Base-by-base conservation (phyloP, 2,329 filamentous ascomycete species). In the Chaetomiaceae sp. region DNA sequence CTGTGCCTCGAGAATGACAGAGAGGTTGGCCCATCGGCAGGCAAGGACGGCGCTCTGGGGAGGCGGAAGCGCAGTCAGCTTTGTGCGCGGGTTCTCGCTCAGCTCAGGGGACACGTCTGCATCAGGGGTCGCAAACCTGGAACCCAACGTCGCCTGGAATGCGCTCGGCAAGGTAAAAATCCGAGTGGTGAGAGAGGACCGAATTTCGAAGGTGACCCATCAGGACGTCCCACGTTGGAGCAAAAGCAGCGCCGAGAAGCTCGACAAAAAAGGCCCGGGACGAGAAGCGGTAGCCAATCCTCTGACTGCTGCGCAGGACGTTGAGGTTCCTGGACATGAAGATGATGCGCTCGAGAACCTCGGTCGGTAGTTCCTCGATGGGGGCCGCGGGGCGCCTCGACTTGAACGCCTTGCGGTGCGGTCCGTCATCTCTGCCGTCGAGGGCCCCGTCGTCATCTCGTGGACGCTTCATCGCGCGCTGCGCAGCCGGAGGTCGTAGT, bases 321-420 rank as follows among this genome's bases (percentile, higher is more conserved):
- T 72, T 68, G 41, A 76, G 54, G 55, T 78, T 80, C 54, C 65
- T 61, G 43, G 76, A 79, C 46, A 74, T 63, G 55, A 76, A 63
- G 48, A 80, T 73, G 42, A 82, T 78, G 27, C 55, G 67, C 59
- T 81, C 76, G 12, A 82, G 68, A 20, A 82, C 66, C 61, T 82
- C 79, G 6, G 72, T 60, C 0, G 79, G 79, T 8, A 82, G 64
- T 12, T 62, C 56, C 54, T 63, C 65, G 38, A 72, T 54, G 12
- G 43, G 44, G 43, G 20, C 61, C 2, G 65, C 58, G 21, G 58
- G 61, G 13, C 58, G 57, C 46, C 48, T 61, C 35, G 49, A 46
- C 46, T 51, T 55, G 50, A 49, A 23, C 10, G 51, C 50, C 12
- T 30, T 41, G 8, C 31, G 49, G 2, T 14, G 38, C 5, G 27